Percentiles rank a stretch among this genome's conserved stretches.
Conservation (phyloP, 352 stramenopile genomes). For the Phytophthora chlamydospora region DNA sequence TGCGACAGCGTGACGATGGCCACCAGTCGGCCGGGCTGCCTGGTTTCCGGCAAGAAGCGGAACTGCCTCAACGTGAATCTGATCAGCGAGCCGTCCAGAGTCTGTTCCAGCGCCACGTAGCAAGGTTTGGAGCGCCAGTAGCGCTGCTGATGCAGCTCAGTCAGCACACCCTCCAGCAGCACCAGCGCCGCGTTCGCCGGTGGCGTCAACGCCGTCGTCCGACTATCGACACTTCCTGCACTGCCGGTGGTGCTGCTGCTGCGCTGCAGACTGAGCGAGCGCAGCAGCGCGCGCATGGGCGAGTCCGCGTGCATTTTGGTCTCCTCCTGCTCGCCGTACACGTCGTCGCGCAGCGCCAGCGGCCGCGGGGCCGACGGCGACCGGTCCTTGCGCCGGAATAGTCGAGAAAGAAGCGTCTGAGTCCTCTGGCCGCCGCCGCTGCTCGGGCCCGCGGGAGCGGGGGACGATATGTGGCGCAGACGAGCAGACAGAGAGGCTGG, state of each 20-base stretch:
- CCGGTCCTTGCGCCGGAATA: slow-evolving; percentile 46
- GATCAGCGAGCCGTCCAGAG: slow-evolving; percentile 1
- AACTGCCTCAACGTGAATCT: slow-evolving; percentile 63
- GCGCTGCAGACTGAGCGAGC: slow-evolving; percentile 43
- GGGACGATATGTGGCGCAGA: slow-evolving; percentile 12
- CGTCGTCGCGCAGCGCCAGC: not conserved
- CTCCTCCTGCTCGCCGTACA: slow-evolving; percentile 44
- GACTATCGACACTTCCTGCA: slow-evolving; percentile 1
- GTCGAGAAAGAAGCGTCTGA: slow-evolving; percentile 37
- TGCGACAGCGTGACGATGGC: slow-evolving; percentile 53
- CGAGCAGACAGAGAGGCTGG: slow-evolving; percentile 12
- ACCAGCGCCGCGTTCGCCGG: slow-evolving; percentile 19
- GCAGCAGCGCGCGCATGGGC: slow-evolving; percentile 39
- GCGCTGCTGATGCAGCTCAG: slow-evolving; percentile 55
- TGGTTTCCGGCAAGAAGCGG: slow-evolving; percentile 37
- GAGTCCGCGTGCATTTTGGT: slow-evolving; percentile 37
- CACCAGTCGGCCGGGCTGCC: slow-evolving; percentile 37
- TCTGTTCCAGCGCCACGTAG: slow-evolving; percentile 69
- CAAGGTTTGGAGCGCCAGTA: slow-evolving; percentile 62
- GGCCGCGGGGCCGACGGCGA: slow-evolving; percentile 9
- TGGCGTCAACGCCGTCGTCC: slow-evolving; percentile 5
- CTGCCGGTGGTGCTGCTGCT: not conserved
- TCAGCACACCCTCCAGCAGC: slow-evolving; percentile 59
- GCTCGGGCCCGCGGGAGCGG: not conserved
- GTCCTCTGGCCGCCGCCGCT: slow-evolving; percentile 14